Percentiles rank a stretch among this genome's conserved stretches.
Conservation (phyloP, 306 rosid species). For the Rosa multiflora region DNA sequence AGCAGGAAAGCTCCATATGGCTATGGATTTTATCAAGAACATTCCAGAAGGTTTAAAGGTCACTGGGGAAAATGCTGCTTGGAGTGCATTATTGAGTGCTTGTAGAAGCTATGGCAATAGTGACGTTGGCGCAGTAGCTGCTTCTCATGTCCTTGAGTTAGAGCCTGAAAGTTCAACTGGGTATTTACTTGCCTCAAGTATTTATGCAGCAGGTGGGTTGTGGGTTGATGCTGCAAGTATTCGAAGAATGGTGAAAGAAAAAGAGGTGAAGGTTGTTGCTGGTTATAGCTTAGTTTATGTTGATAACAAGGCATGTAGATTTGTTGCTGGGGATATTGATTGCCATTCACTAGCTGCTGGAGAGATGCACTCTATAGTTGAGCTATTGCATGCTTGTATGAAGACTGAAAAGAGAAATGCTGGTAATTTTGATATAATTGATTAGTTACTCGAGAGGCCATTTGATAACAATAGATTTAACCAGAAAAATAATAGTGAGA, state of each 20-base stretch:
- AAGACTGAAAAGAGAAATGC: constrained; percentile 20
- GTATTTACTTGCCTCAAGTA: constrained; percentile 38
- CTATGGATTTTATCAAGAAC: constrained; percentile 39
- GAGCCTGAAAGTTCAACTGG: constrained; percentile 40
- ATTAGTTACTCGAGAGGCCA: background rate
- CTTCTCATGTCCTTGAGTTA: constrained; percentile 28
- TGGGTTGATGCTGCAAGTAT: constrained; percentile 34
- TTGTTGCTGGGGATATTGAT: constrained; percentile 40
- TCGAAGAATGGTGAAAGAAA: constrained; percentile 41
- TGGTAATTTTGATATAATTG: background rate
- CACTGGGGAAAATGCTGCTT: constrained; percentile 27
- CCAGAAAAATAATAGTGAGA: background rate
- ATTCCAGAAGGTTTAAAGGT: constrained; percentile 38
- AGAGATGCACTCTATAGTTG: constrained; percentile 19
- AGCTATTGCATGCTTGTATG: constrained; percentile 36
- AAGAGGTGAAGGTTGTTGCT: constrained; percentile 38
- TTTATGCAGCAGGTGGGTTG: constrained; percentile 34
- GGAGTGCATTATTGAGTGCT: constrained; percentile 46
- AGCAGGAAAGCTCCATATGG: constrained; percentile 37
- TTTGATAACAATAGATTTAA: background rate
- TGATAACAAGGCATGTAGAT: constrained; percentile 29
- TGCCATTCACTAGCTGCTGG: constrained; percentile 25
- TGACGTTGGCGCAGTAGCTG: constrained; percentile 28
- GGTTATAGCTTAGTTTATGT: constrained; percentile 44
- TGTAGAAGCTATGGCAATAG: constrained; percentile 37